phyloP scores from a whole-genome alignment of 176 grass and related monocot species.

The Rhynchospora breviuscula region DNA sequence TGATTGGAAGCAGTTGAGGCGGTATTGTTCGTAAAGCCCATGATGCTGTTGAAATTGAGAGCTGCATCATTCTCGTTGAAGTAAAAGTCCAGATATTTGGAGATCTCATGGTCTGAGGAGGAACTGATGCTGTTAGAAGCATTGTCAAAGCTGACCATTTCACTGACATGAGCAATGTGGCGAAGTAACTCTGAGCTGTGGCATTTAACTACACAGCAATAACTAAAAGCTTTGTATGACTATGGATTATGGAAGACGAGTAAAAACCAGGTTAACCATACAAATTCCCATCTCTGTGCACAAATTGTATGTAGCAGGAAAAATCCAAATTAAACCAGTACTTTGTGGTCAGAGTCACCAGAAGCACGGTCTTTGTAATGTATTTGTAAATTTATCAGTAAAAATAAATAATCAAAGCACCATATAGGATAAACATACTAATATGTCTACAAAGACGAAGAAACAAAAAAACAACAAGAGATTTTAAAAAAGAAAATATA shows the following conservation, averaged over 20 bases:
- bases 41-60: conserved; percentile 56
- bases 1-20: conserved; percentile 17
- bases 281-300: not conserved
- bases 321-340: not conserved
- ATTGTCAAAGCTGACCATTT: not conserved
- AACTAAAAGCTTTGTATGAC: conserved; percentile 12
- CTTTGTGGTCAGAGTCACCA: too few species aligned
- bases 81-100: conserved; percentile 60
- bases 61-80: conserved; percentile 43
- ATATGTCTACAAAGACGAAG: not conserved
- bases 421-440: not conserved
- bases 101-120: conserved; percentile 51
- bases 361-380: not conserved
- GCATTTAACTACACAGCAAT: conserved; percentile 31
- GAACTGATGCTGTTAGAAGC: not conserved
- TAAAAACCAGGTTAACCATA: not conserved
- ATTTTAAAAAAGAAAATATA: not conserved
- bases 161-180: conserved; percentile 13
- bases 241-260: not conserved
- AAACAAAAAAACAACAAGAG: not conserved
- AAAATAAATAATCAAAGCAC: not conserved
- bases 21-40: conserved; percentile 67
- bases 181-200: conserved; percentile 36
- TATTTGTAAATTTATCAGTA: not conserved
- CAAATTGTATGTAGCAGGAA: not conserved